Conservation (phyloP, 1,284 basidiomycete species). For the Paramarasmius palmivorus region DNA sequence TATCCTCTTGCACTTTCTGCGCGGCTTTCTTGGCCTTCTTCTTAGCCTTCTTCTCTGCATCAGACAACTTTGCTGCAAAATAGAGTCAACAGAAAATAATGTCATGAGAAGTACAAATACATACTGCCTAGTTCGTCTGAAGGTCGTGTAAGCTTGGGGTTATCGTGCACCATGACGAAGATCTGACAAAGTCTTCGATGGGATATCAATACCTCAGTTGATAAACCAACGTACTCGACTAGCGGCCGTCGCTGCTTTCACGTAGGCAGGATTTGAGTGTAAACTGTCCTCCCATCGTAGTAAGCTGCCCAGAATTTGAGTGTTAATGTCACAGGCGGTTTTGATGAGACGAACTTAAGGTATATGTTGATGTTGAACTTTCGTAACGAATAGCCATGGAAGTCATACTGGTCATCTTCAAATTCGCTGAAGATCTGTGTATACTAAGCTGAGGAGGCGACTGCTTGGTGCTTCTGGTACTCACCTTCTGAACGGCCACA, state of each 20-base stretch:
- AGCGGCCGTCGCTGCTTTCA: constrained; percentile 73
- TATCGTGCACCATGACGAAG: constrained; percentile 74
- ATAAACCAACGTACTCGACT: constrained; percentile 50
- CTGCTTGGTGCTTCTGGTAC: constrained; percentile 6
- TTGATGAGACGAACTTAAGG: constrained; percentile 57
- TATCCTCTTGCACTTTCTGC: constrained; percentile 64
- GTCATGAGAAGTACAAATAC: too few relatives aligned
- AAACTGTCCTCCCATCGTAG: constrained; percentile 84
- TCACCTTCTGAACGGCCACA: constrained; percentile 73
- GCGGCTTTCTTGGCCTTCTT: constrained; percentile 91
- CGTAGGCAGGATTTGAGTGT: constrained; percentile 74
- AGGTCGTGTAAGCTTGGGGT: constrained; percentile 44
- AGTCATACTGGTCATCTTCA: constrained; percentile 98
- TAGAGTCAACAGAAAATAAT: background rate
- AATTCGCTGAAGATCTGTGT: constrained; percentile 82
- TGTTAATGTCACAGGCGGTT: constrained; percentile 7
- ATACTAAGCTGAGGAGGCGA: background rate
- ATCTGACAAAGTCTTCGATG: constrained; percentile 48
- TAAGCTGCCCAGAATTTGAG: constrained; percentile 47
- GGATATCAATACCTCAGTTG: background rate
- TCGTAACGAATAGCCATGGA: constrained; percentile 93
- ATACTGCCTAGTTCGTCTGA: background rate
- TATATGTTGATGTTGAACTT: constrained; percentile 90
- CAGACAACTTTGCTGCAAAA: constrained; percentile 46
- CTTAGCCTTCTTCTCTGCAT: constrained; percentile 83